Evolutionary conservation across 2,329 filamentous ascomycete genomes (phyloP).

Genomic region (Hirsutella thompsonii): DNA sequence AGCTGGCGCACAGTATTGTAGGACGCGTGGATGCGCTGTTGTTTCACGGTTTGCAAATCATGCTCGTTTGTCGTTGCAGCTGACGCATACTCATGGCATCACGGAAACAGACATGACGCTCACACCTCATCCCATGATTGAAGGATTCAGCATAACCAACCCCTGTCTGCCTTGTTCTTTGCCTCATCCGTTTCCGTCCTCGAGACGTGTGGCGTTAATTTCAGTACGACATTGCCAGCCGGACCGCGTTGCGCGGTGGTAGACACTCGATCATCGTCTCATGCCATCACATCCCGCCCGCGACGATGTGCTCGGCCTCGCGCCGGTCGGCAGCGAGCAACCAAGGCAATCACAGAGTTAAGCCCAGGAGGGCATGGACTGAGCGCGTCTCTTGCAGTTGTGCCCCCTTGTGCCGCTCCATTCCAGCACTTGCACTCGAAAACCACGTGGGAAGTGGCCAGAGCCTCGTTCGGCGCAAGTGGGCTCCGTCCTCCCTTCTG

Average conservation of each 20-base stretch:
- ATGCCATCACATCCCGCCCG: background rate
- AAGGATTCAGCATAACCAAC: too few relatives aligned
- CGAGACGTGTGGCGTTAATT: background rate
- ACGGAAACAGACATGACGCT: background rate
- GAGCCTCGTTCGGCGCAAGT: too few relatives aligned
- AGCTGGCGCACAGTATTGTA: too few relatives aligned
- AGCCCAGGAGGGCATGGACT: too few relatives aligned
- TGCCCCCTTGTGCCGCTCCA: too few relatives aligned
- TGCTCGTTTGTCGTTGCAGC: background rate
- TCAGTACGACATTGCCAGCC: background rate
- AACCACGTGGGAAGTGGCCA: too few relatives aligned
- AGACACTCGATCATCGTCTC: background rate
- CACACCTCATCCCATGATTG: background rate
- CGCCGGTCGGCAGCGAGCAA: background rate
- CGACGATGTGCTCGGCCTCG: background rate
- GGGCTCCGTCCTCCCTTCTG: too few relatives aligned
- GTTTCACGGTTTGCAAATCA: too few relatives aligned
- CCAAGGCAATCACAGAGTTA: background rate
- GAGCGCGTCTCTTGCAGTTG: too few relatives aligned
- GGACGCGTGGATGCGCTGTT: too few relatives aligned
- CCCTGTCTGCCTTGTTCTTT: too few relatives aligned
- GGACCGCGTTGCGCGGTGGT: background rate
- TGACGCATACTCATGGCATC: background rate
- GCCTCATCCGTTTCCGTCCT: background rate
- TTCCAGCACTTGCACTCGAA: too few relatives aligned